Base-by-base conservation (phyloP, 2,329 filamentous ascomycete species). In the Pleurostoma richardsiae region DNA sequence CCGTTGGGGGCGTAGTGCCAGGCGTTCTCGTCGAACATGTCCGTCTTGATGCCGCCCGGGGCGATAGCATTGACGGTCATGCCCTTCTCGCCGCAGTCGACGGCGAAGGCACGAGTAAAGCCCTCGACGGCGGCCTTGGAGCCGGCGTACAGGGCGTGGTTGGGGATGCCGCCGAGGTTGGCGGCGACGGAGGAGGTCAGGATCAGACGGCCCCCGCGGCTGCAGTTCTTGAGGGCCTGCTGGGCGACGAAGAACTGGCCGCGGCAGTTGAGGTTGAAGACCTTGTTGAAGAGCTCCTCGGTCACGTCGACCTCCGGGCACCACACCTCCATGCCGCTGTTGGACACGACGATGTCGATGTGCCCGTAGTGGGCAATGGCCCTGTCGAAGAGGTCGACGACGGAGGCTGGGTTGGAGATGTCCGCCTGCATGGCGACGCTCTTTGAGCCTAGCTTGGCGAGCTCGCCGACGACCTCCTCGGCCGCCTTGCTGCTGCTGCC, bases 161-260 rank as follows among this genome's bases (percentile, higher is more conserved):
- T 79, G 56, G 77, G 77, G 47, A 87, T 81, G 44, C 83, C 83
- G 36, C 83, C 72, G 56, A 87, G 72, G 52, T 80, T 78, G 4
- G 85, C 66, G 11, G 83, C 84, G 57, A 88, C 86, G 40, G 81
- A 86, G 33, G 77, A 83, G 72, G 86, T 89, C 46, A 90, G 74
- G 57, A 90, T 80, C 56, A 91, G 78, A 41, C 86, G 76, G 30
- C 87, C 87, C 48, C 86, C 83, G 40, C 79, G 72, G 60, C 83
- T 76, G 53, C 88, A 77, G 68, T 88, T 72, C 69, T 84, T 84
- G 66, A 86, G 85, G 5, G 80, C 86, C 48, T 86, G 82, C 69
- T 88, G 84, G 26, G 85, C 86, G 44, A 90, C 85, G 64, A 90
- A 89, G 73, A 89, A 89, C 67, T 89, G 83, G 41, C 82, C 84